phyloP scores from a whole-genome alignment of 768 basidiomycete genomes.

The Russula griseocarnosa region DNA sequence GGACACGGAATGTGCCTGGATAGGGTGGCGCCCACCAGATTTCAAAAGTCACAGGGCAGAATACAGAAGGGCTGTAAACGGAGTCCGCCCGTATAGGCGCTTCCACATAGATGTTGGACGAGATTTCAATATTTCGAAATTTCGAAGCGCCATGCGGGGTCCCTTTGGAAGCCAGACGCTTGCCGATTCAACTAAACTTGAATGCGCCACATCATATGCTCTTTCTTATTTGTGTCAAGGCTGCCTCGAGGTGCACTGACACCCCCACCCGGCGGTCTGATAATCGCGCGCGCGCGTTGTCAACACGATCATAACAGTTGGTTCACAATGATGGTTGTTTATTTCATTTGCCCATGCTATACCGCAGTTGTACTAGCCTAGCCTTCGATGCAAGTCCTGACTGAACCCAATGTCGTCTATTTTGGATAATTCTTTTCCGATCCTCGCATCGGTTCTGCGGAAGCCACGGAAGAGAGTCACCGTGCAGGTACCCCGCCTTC shows the following conservation, averaged over 20 bases:
- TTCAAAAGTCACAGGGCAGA: slow-evolving; percentile 13
- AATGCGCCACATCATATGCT: slow-evolving; percentile 25
- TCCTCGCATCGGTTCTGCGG: slow-evolving; percentile 15
- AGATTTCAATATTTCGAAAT: slow-evolving; percentile 14
- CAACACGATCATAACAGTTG: neutral
- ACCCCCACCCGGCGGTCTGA: neutral
- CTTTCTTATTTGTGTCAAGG: neutral
- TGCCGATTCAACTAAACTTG: neutral
- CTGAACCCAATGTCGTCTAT: neutral
- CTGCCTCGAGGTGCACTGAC: slow-evolving; percentile 6
- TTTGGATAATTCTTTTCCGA: slow-evolving; percentile 17
- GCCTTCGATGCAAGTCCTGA: neutral
- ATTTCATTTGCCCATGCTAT: neutral
- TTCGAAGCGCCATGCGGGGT: slow-evolving; percentile 1
- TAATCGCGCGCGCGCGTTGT: neutral
- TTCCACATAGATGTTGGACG: slow-evolving; percentile 12
- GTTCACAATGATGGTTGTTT: neutral
- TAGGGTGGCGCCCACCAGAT: slow-evolving; percentile 3
- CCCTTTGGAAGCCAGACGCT: slow-evolving; percentile 21
- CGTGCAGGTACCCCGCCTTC: neutral
- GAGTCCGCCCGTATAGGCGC: slow-evolving; percentile 15
- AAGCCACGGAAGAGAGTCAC: slow-evolving; percentile 14
- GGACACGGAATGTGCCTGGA: slow-evolving; percentile 13
- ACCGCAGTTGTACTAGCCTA: neutral
- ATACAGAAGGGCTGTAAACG: neutral